Conservation (phyloP, 257 asterid genomes). For the Solanum habrochaites region DNA sequence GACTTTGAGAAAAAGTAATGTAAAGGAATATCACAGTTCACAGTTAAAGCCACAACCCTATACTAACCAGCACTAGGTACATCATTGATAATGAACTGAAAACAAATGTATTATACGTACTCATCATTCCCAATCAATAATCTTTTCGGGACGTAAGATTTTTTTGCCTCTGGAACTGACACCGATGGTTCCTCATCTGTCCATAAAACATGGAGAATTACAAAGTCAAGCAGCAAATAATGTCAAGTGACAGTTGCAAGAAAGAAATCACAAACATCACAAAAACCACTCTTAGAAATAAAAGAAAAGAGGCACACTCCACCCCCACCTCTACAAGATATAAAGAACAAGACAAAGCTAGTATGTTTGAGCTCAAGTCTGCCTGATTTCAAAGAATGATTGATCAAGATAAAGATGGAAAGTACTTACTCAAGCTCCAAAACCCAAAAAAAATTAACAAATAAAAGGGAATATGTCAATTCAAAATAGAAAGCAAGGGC, state of each 20-base stretch:
- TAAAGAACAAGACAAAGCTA: not conserved
- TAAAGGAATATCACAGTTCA: not conserved
- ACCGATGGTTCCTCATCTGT: constrained; percentile 46
- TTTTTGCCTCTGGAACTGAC: constrained; percentile 24
- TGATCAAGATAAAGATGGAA: not conserved
- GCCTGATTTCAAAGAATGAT: not conserved
- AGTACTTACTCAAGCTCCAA: not conserved
- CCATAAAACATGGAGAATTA: constrained; percentile 11
- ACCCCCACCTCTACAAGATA: not conserved
- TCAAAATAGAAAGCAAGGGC: not conserved
- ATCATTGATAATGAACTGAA: not conserved
- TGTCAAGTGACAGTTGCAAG: not conserved
- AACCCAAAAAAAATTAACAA: not conserved
- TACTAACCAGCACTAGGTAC: not conserved
- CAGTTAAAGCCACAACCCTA: not conserved
- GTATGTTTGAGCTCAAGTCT: not conserved
- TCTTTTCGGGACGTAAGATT: constrained; percentile 67
- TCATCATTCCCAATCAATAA: constrained; percentile 70
- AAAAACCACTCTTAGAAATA: not conserved
- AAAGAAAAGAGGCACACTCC: not conserved
- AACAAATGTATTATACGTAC: constrained; percentile 40
- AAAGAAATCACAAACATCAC: not conserved
- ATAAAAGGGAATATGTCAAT: not conserved
- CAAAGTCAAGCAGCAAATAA: not conserved
- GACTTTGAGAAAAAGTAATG: not conserved